These are phyloP conservation scores for Botrytis deweyae DNA, from an alignment of 2,329 filamentous ascomycete species.

Conservation along the genomic window DNA sequence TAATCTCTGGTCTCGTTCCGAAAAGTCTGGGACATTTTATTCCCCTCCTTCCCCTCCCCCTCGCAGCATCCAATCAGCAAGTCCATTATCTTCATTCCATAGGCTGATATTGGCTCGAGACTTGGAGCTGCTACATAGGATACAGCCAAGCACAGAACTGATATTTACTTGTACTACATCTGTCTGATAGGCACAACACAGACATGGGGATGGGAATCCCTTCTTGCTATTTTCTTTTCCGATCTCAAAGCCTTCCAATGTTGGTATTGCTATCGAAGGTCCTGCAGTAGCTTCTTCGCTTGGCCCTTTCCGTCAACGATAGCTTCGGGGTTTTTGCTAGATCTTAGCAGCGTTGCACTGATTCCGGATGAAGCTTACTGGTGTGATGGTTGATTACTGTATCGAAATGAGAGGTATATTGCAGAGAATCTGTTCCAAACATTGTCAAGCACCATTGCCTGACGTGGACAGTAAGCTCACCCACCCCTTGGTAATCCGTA, in stretches of 20 bases:
- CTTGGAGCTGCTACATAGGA: background rate
- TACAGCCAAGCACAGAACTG: conserved; percentile 3
- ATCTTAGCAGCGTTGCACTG: conserved; percentile 1
- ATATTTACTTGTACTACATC: background rate
- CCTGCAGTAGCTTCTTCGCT: conserved; percentile 5
- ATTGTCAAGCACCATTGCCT: background rate
- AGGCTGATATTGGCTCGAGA: background rate
- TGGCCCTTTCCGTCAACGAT: background rate
- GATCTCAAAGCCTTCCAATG: background rate
- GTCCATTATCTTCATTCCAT: background rate
- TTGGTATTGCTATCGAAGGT: background rate
- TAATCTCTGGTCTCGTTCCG: conserved; percentile 24
- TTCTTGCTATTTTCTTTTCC: background rate
- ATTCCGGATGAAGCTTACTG: background rate
- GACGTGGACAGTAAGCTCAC: conserved; percentile 17
- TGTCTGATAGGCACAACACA: background rate
- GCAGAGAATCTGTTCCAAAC: background rate
- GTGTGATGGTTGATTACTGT: background rate
- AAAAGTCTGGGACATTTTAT: background rate
- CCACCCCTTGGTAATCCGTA: background rate
- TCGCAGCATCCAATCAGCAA: background rate
- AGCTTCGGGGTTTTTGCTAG: background rate
- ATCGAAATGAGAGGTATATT: conserved; percentile 4
- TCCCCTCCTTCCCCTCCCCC: background rate
- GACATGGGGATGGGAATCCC: background rate